Percentiles rank a stretch among this genome's conserved stretches.
phyloP scores from a whole-genome alignment of 345 rosid species.

The Clarkia xantiana region DNA sequence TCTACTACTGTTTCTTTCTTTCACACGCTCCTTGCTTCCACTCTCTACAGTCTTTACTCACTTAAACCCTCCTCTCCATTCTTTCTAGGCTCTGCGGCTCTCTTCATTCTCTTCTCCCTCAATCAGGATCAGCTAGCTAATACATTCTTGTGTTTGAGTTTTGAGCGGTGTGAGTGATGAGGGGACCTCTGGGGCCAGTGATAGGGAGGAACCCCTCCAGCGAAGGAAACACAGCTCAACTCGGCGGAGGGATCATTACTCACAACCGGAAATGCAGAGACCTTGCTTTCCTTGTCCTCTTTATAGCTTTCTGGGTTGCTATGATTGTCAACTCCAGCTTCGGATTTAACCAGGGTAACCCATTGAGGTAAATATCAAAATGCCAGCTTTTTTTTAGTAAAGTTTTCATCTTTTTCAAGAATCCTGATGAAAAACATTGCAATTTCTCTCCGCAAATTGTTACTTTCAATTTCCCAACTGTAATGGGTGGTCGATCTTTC shows the following conservation, averaged over 20 bases:
- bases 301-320: conserved; percentile 87
- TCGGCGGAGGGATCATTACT: conserved; percentile 65
- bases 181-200: conserved; percentile 74
- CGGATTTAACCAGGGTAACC: conserved; percentile 90
- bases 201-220: conserved; percentile 89
- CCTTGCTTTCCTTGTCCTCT: conserved; percentile 61
- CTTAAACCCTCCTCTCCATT: conserved; percentile 6
- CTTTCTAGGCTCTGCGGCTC: not conserved
- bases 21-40: no score
- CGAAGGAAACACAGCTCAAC: conserved; percentile 45
- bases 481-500: not conserved
- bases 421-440: conserved; percentile 1
- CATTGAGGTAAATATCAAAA: conserved; percentile 29
- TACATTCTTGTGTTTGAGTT: not conserved
- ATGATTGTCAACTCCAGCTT: conserved; percentile 98
- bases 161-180: conserved; percentile 14
- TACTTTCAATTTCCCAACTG: not conserved
- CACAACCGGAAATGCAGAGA: conserved; percentile 94
- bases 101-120: not conserved
- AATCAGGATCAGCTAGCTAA: no score
- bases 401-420: conserved; percentile 2
- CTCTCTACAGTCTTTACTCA: conserved; percentile 1
- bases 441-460: not conserved
- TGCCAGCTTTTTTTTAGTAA: not conserved
- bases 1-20: not conserved